These are phyloP conservation scores for Pleurotus pulmonarius DNA, from an alignment of 768 basidiomycete species.

Conservation along the genomic window DNA sequence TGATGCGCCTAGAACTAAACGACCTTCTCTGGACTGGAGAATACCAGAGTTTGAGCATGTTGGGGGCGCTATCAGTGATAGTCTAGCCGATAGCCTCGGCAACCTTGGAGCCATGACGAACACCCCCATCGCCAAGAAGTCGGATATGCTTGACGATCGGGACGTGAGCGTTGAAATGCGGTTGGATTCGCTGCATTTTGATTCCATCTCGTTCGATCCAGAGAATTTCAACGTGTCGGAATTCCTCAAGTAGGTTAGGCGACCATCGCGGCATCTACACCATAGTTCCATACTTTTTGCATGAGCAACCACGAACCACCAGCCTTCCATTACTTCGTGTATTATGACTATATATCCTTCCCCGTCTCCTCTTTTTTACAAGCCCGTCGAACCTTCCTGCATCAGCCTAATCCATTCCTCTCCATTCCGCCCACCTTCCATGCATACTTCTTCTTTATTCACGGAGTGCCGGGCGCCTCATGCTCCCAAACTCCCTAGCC, in stretches of 20 bases:
- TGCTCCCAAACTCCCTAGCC: no score
- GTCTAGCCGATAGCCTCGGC: not conserved
- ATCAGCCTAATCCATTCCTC: no score
- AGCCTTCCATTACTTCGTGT: no score
- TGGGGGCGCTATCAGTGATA: not conserved
- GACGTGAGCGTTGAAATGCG: slow-evolving; percentile 60
- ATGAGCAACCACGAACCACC: no score
- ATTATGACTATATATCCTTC: no score
- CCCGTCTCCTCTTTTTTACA: no score
- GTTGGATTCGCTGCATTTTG: slow-evolving; percentile 73
- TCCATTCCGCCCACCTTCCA: no score
- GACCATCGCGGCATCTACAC: not conserved
- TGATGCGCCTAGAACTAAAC: not conserved
- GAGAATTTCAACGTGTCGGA: slow-evolving; percentile 39
- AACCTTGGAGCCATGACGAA: not conserved
- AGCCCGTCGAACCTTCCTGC: no score
- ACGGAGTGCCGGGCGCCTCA: no score
- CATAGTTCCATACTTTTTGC: no score
- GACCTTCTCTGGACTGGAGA: not conserved
- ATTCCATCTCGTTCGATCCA: slow-evolving; percentile 63
- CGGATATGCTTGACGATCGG: slow-evolving; percentile 14
- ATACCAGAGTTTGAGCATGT: slow-evolving; percentile 2
- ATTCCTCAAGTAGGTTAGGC: not conserved
- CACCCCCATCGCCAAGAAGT: not conserved
- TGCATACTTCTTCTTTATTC: no score